Base-by-base conservation (phyloP, 1,139 yeast genomes). In the Lodderomyces parapsilosis region DNA sequence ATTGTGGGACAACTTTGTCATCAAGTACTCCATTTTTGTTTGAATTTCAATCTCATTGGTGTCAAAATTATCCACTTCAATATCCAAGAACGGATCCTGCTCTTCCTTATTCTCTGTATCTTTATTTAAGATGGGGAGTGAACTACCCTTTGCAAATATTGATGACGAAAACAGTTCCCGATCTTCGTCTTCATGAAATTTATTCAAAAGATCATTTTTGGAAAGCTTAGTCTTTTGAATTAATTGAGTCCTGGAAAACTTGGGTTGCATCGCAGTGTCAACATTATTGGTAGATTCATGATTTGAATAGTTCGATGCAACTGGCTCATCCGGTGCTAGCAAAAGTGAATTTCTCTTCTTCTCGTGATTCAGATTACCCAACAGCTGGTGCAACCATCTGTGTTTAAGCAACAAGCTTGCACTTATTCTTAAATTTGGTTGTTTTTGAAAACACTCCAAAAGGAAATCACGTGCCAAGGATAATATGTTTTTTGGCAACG, bases 381-480 rank as follows among this genome's bases (percentile, higher is more conserved):
- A n/a, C 15, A 18, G 9, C 34, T 45, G 51, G n/a, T 57, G 52
- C 19, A 82, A 55, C 96, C 96, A 87, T 24, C 74, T 73, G 56
- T 86, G 93, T 32, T 69, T 65, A 15, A 81, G 61, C 28, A 88
- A 65, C 22, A 75, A 62, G 36, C 66, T 67, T 0, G 94, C 94
- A 11, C 78, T 65, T 1, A 72, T 68, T 46, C 96, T 67, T 23
- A 80, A 62, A 35, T 68, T 70, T 0, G 93, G 89, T 51, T 83
- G 84, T 55, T 83, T 84, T 53, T 86, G 90, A 52, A 91, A 89
- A 59, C 98, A 93, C 46, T 78, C 80, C 44, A 77, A 57, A 13
- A 90, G 63, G 54, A 93, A 87, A 51, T 86, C 90, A 42, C 74
- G 71, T 4, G 78, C 82, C 31, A 61, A 55, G 1, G 74, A 68